Evolutionary conservation across 768 basidiomycete genomes (phyloP).

Genomic region (Obba rivulosa): DNA sequence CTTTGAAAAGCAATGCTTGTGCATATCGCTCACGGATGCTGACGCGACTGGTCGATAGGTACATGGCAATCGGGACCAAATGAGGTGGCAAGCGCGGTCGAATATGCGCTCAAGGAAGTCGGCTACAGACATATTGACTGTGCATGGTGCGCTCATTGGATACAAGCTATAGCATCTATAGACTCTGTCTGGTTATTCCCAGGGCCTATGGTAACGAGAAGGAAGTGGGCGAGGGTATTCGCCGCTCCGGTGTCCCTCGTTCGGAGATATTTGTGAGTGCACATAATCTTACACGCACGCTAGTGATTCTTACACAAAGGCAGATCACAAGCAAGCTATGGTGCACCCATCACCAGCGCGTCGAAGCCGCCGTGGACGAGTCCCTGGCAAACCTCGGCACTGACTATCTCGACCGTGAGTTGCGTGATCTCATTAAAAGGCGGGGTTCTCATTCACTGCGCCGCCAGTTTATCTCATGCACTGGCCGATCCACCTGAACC

Average conservation of each 20-base stretch:
- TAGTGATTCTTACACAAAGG: not conserved
- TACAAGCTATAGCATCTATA: too few species aligned
- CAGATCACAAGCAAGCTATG: conserved; percentile 72
- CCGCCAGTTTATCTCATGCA: conserved; percentile 59
- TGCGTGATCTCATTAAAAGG: not conserved
- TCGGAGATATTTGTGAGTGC: conserved; percentile 60
- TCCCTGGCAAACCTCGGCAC: conserved; percentile 75
- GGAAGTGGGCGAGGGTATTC: conserved; percentile 79
- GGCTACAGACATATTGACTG: conserved; percentile 80
- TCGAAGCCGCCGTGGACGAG: conserved; percentile 69
- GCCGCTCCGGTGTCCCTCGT: conserved; percentile 69
- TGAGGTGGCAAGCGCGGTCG: conserved; percentile 68
- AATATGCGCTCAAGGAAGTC: conserved; percentile 61
- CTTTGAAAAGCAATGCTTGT: not conserved
- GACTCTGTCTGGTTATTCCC: not conserved
- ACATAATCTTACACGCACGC: not conserved
- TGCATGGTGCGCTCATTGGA: conserved; percentile 38
- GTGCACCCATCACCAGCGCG: conserved; percentile 63
- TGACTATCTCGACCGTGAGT: conserved; percentile 77
- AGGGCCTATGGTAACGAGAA: conserved; percentile 74
- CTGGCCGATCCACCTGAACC: conserved; percentile 77
- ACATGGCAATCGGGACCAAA: conserved; percentile 80
- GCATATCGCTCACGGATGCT: not conserved
- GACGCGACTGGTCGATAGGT: conserved; percentile 34
- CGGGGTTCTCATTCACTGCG: conserved; percentile 7